Percentiles rank a stretch among this genome's conserved stretches.
These are phyloP conservation scores for Clonostachys solani DNA, from an alignment of 2,329 filamentous ascomycete species.

Conservation along the genomic window DNA sequence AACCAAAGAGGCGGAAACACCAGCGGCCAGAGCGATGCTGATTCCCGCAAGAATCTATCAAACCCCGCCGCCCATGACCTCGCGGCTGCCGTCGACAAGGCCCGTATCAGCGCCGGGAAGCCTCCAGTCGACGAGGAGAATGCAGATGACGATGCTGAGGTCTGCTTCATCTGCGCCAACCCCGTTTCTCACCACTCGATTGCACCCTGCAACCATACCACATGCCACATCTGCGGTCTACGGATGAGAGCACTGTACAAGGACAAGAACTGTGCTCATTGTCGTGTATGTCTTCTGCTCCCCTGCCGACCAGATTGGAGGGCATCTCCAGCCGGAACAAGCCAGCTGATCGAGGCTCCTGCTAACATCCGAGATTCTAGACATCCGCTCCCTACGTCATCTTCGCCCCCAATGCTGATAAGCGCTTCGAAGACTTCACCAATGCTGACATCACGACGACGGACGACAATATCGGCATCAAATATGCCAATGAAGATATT, in stretches of 20 bases:
- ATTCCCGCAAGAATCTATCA: conserved; percentile 13
- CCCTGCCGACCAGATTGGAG: neutral
- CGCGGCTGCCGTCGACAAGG: conserved; percentile 2
- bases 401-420: conserved; percentile 81
- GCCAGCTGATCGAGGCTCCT: neutral
- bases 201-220: conserved; percentile 91
- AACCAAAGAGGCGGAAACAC: neutral
- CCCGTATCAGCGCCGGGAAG: conserved; percentile 4
- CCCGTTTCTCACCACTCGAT: conserved; percentile 83
- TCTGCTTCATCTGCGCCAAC: conserved; percentile 98
- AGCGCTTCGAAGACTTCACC: conserved; percentile 81
- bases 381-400: conserved; percentile 77
- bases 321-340: neutral
- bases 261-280: conserved; percentile 94
- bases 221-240: conserved; percentile 92
- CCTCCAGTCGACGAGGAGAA: conserved; percentile 21
- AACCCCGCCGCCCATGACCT: conserved; percentile 21
- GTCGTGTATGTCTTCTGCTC: conserved; percentile 58
- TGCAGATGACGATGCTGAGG: conserved; percentile 62
- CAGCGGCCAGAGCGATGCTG: neutral
- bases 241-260: conserved; percentile 93
- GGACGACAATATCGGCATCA: conserved; percentile 86
- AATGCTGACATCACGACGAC: conserved; percentile 68
- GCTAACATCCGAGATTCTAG: conserved; percentile 24
- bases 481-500: conserved; percentile 84